phyloP scores from a whole-genome alignment of 306 rosid genomes.

The Cucumis hystrix region DNA sequence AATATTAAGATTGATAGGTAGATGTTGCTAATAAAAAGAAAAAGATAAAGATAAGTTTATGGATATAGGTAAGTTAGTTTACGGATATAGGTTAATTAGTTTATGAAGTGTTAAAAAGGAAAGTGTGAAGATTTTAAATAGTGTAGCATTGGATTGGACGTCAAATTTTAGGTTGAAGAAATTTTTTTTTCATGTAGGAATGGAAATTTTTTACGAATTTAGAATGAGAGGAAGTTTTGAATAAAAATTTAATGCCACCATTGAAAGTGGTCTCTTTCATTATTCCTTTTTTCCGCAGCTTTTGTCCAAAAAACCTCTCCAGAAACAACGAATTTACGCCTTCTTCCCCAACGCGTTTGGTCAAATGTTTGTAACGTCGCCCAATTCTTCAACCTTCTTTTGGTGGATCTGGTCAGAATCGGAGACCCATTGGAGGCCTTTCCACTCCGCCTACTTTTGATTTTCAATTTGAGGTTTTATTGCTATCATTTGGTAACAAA shows the following conservation, averaged over 20 bases:
- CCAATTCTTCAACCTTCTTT: constrained; percentile 16
- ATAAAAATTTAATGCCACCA: background rate
- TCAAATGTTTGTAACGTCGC: background rate
- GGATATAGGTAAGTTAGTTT: background rate
- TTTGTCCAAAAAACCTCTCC: background rate
- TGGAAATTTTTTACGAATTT: background rate
- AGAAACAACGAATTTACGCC: background rate
- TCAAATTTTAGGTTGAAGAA: background rate
- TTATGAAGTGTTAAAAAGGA: background rate
- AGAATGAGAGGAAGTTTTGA: background rate
- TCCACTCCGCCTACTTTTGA: constrained; percentile 10
- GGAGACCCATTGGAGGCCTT: constrained; percentile 4
- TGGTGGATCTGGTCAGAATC: constrained; percentile 40
- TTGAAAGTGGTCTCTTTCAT: background rate
- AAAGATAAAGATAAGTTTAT: background rate
- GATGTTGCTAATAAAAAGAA: background rate
- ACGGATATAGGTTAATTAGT: background rate
- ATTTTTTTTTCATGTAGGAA: background rate
- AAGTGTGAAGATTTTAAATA: background rate
- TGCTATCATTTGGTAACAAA: constrained; percentile 1
- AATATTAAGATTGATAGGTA: too few species aligned
- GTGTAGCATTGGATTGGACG: background rate
- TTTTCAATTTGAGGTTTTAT: background rate
- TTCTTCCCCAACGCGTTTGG: background rate
- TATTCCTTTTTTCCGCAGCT: background rate